A percentile compares a stretch with the other conserved stretches of the same genome.
Conservation (phyloP, 2,329 filamentous ascomycete species). For the Calonectria pseudoturangicola region DNA sequence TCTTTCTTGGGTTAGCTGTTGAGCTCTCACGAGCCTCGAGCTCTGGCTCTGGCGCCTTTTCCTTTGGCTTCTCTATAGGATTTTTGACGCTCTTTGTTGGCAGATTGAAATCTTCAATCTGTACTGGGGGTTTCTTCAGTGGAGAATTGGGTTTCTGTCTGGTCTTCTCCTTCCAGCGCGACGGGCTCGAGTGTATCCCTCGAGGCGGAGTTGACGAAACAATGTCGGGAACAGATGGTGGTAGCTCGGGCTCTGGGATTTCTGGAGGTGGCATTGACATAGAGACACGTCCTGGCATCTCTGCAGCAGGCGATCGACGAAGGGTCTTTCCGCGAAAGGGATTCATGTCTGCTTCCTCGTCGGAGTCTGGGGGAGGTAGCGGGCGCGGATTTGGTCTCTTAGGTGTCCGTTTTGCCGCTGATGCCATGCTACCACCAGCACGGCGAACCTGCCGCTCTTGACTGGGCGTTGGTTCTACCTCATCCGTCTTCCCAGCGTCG, state of each 20-base stretch:
- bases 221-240: conserved; percentile 70
- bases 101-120: conserved; percentile 45
- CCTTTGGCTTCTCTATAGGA: conserved; percentile 7
- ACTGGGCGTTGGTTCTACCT: conserved; percentile 42
- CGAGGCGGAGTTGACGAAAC: conserved; percentile 72
- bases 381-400: conserved; percentile 67
- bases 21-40: neutral
- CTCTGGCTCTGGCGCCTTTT: conserved; percentile 21
- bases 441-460: conserved; percentile 45
- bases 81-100: conserved; percentile 25
- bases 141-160: conserved; percentile 68
- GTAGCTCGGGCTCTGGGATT: conserved; percentile 45
- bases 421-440: conserved; percentile 58
- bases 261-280: conserved; percentile 42
- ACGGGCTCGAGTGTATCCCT: conserved; percentile 77
- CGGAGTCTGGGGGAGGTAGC: conserved; percentile 65
- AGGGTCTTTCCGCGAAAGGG: conserved; percentile 56
- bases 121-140: conserved; percentile 65
- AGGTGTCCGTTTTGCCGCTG: conserved; percentile 63
- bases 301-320: conserved; percentile 57
- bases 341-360: conserved; percentile 55
- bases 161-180: conserved; percentile 63
- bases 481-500: conserved; percentile 49
- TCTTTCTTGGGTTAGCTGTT: conserved; percentile 31
- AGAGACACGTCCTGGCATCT: conserved; percentile 44